A percentile compares a stretch with the other conserved stretches of the same genome.
Evolutionary conservation across 495 filamentous ascomycete genomes (phyloP).

Genomic region (Podospora pseudopauciseta): DNA sequence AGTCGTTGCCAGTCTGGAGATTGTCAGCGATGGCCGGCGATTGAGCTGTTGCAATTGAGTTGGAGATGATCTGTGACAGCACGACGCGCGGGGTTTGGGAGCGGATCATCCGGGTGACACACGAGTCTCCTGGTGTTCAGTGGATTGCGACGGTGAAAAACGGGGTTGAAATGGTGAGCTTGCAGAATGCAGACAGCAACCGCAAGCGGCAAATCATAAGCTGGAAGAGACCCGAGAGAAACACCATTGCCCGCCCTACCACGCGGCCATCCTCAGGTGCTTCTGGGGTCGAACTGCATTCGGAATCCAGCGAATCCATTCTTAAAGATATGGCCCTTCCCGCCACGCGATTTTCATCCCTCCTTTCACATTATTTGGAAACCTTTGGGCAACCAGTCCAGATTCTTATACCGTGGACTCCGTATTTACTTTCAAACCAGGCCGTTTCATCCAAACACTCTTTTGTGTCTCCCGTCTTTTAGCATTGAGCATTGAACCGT

Average conservation of each 20-base stretch:
- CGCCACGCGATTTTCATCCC: constrained; percentile 15
- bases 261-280: constrained; percentile 16
- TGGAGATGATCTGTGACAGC: no score
- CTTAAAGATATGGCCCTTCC: constrained; percentile 23
- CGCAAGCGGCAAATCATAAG: constrained; percentile 22
- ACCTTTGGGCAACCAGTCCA: constrained; percentile 13
- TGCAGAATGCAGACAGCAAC: neutral
- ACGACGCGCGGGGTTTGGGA: neutral
- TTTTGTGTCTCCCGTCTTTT: constrained; percentile 11
- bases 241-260: constrained; percentile 19
- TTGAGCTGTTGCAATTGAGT: no score
- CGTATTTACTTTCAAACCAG: constrained; percentile 1
- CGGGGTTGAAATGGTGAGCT: no score
- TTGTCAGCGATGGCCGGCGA: no score
- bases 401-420: no score
- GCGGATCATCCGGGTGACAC: constrained; percentile 9
- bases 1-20: no score
- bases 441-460: constrained; percentile 17
- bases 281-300: constrained; percentile 16
- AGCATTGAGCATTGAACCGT: constrained; percentile 1
- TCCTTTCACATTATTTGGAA: constrained; percentile 19
- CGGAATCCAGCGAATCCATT: constrained; percentile 27
- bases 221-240: constrained; percentile 2
- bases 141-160: neutral
- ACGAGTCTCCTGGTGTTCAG: constrained; percentile 2